Base-by-base conservation (phyloP, 2,329 filamentous ascomycete species). In the Metarhizium album region DNA sequence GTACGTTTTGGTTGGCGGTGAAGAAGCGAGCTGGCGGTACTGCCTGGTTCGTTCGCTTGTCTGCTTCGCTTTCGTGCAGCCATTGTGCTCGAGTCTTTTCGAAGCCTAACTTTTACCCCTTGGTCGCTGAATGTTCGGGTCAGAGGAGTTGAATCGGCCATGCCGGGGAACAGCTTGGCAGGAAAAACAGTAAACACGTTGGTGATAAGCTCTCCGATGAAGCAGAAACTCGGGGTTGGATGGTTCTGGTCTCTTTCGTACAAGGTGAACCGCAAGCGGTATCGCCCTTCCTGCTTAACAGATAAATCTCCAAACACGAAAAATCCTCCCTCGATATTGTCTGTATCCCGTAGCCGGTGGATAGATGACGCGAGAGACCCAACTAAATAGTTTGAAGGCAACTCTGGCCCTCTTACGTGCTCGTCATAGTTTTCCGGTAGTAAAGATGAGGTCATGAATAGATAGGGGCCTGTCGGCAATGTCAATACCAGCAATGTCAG, bases 281-380 rank as follows among this genome's bases (percentile, higher is more conserved):
- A 91, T 20, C 73, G 74, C 29, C 90, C 90, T 59, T 86, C 80
- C 23, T 82, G 73, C 62, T 85, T 85, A 53, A 91, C 82, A 0
- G 87, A 93, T 22, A 95, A 73, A 65, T 95, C 89, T 4, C 86
- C 86, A 66, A 94, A 95, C n/a, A 95, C 84, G 61, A 95, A 95
- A 69, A 90, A 94, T 1, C 84, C 88, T 11, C 86, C 86, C 66
- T 93, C 87, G 70, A 72, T 74, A 61, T 90, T 90, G 60, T 84
- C 76, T 3, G 80, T 75, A 62, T 94, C 87, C 65, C 93, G 91
- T 49, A 94, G 71, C 49, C 87, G 79, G 65, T 94, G 87, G 46
- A 93, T 74, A 8, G 89, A 94, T 2, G 89, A 94, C 4, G 87
- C 84, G 42, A 86, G 73, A 4, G 84, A 86, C 8, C 89, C 89